phyloP scores from a whole-genome alignment of 2,329 filamentous ascomycete genomes.

The Arachnomyces sp. region DNA sequence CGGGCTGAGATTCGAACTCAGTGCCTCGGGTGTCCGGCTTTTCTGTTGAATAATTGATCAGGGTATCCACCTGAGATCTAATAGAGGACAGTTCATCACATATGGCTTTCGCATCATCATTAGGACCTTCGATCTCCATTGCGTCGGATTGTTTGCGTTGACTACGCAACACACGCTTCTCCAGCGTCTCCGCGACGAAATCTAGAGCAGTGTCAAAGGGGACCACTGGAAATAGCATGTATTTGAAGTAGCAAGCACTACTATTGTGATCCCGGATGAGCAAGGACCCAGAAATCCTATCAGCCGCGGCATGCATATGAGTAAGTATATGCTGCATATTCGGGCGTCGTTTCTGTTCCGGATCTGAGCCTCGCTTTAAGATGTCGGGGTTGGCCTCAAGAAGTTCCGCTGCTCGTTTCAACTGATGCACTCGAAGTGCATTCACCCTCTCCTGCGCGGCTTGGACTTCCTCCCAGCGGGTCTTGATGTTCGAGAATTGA shows the following conservation, averaged over 20 bases:
- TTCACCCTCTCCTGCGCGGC: not conserved
- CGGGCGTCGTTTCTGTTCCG: slow-evolving; percentile 8
- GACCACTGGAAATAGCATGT: not conserved
- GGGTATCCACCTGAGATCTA: too few species aligned
- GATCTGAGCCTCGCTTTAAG: slow-evolving; percentile 14
- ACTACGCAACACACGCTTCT: too few species aligned
- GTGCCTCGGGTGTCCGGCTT: too few species aligned
- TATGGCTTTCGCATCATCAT: too few species aligned
- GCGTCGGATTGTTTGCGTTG: too few species aligned
- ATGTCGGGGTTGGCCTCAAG: slow-evolving; percentile 17
- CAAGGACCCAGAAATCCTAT: not conserved
- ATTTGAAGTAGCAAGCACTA: slow-evolving; percentile 12
- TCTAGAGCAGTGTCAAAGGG: too few species aligned
- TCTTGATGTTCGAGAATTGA: not conserved
- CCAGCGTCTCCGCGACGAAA: too few species aligned
- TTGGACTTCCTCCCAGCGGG: not conserved
- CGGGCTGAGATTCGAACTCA: too few species aligned
- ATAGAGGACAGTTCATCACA: too few species aligned
- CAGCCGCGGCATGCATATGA: slow-evolving; percentile 1
- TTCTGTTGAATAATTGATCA: too few species aligned
- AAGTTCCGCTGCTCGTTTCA: slow-evolving; percentile 11
- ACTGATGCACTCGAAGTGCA: slow-evolving; percentile 9
- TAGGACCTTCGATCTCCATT: too few species aligned
- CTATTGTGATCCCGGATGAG: slow-evolving; percentile 1
- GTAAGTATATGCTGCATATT: slow-evolving; percentile 12